phyloP scores from a whole-genome alignment of 148 eudicot species.

The Rhododendron henanense region DNA sequence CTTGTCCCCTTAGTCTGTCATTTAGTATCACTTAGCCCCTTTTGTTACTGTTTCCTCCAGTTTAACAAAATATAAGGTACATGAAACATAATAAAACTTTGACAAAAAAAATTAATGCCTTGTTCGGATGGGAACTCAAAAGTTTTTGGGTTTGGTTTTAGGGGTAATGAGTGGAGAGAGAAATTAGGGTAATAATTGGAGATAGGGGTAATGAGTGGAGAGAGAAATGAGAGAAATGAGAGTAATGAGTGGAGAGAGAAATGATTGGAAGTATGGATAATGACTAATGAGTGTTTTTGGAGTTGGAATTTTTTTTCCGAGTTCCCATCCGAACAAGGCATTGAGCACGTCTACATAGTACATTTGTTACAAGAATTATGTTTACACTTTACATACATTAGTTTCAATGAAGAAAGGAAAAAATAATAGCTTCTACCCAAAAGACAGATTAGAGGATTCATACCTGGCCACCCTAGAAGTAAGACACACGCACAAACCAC shows the following conservation, averaged over 20 bases:
- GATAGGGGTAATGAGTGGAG: too few species aligned
- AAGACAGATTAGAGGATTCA: not conserved
- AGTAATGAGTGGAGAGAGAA: too few species aligned
- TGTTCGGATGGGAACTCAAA: too few species aligned
- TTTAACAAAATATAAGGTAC: not conserved
- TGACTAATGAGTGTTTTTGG: too few species aligned
- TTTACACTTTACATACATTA: not conserved
- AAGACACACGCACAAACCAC: not conserved
- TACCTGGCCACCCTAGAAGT: not conserved
- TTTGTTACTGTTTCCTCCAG: not conserved
- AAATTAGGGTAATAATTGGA: too few species aligned
- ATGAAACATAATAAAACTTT: not conserved
- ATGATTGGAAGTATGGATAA: too few species aligned
- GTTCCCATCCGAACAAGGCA: too few species aligned
- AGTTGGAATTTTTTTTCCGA: too few species aligned
- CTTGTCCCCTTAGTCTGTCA: too few species aligned
- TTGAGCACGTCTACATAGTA: not conserved
- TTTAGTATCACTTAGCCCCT: not conserved
- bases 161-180: too few species aligned
- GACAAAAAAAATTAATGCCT: not conserved
- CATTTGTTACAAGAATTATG: not conserved
- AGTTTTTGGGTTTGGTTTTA: too few species aligned
- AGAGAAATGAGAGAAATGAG: too few species aligned
- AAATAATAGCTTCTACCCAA: not conserved
- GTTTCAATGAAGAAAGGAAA: not conserved